Conservation (phyloP, 2,329 filamentous ascomycete species). For the Aciculosporium take region DNA sequence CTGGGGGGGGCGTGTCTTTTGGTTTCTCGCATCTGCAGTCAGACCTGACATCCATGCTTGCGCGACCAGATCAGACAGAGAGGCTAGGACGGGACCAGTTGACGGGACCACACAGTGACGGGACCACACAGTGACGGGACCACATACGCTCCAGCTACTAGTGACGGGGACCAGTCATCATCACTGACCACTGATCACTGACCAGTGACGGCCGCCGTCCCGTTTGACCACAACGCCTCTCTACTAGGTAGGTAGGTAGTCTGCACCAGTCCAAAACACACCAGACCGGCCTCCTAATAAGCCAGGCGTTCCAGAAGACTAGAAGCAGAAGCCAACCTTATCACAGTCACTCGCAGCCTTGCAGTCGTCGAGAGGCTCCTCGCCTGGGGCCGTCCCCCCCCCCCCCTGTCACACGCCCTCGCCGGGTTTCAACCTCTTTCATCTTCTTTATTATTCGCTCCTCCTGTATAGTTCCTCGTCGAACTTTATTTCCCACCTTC, state of each 20-base stretch:
- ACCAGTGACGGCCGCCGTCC: too few relatives aligned
- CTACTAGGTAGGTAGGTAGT: too few relatives aligned
- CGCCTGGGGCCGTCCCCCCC: neutral
- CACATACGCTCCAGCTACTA: too few relatives aligned
- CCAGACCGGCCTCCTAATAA: neutral
- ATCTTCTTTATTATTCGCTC: neutral
- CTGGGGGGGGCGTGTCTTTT: neutral
- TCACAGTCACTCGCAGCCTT: neutral
- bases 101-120: too few relatives aligned
- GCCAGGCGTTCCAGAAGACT: neutral
- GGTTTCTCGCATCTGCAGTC: too few relatives aligned
- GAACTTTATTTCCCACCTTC: neutral
- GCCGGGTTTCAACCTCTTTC: constrained; percentile 1
- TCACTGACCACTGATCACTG: too few relatives aligned
- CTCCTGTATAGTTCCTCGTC: neutral
- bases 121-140: too few relatives aligned
- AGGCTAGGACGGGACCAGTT: neutral
- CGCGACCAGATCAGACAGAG: too few relatives aligned
- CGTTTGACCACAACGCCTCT: neutral
- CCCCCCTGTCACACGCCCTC: neutral
- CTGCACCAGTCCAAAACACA: neutral
- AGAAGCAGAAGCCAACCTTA: neutral
- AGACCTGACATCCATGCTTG: too few relatives aligned
- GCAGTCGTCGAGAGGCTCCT: neutral
- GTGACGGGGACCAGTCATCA: too few relatives aligned